Evolutionary conservation across 2,329 filamentous ascomycete species (phyloP).

Genomic region (Claviceps humidiphila): DNA sequence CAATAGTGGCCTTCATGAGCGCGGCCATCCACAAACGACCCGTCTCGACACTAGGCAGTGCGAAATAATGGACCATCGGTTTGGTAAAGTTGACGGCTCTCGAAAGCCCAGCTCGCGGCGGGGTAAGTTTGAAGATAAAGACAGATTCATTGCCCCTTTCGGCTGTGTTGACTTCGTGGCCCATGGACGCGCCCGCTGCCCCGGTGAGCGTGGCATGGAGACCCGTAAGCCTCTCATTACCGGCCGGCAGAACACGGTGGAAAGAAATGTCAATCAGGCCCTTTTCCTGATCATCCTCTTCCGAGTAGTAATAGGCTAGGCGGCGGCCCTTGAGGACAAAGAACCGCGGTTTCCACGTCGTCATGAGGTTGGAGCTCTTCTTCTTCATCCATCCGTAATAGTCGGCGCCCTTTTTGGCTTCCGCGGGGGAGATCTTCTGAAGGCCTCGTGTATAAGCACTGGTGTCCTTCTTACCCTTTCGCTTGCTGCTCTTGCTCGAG

Average conservation of each 20-base stretch:
- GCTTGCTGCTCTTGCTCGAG: slow-evolving; percentile 35
- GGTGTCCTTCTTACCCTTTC: slow-evolving; percentile 86
- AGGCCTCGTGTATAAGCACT: slow-evolving; percentile 86
- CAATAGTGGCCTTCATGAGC: slow-evolving; percentile 96
- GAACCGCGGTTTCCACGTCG: slow-evolving; percentile 93
- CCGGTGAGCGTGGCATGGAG: slow-evolving; percentile 87
- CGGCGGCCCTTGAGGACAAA: slow-evolving; percentile 88
- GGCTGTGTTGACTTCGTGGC: slow-evolving; percentile 23
- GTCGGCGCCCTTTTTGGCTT: slow-evolving; percentile 77
- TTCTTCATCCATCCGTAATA: slow-evolving; percentile 99
- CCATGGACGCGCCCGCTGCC: slow-evolving; percentile 44
- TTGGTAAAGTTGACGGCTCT: slow-evolving; percentile 95
- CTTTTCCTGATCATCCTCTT: slow-evolving; percentile 83
- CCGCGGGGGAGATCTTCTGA: slow-evolving; percentile 64
- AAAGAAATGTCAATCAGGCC: slow-evolving; percentile 96
- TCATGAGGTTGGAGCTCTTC: slow-evolving; percentile 90
- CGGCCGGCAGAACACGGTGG: slow-evolving; percentile 88
- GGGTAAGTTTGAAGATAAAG: slow-evolving; percentile 97
- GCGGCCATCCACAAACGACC: slow-evolving; percentile 97
- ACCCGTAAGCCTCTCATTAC: slow-evolving; percentile 79
- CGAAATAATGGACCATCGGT: slow-evolving; percentile 94
- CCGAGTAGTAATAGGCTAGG: slow-evolving; percentile 90
- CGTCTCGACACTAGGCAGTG: slow-evolving; percentile 77
- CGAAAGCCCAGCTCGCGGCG: slow-evolving; percentile 73
- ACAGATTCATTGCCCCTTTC: slow-evolving; percentile 52